Evolutionary conservation across 2,329 filamentous ascomycete species (phyloP), one percentile per base, ranked within the genome.

Genomic region (Colletotrichum simmondsii): DNA sequence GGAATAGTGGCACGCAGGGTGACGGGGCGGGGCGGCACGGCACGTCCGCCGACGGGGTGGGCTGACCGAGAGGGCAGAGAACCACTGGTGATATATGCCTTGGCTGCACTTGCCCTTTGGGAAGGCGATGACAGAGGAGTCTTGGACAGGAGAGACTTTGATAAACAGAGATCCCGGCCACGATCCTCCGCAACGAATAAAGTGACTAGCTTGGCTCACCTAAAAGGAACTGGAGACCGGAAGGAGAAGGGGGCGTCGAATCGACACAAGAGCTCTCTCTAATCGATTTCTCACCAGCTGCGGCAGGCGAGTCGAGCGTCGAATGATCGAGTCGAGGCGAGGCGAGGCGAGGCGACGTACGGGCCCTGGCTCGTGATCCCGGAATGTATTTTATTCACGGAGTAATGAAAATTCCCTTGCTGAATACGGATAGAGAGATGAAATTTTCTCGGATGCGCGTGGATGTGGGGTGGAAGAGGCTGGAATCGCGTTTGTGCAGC

Each of bases 151-250:
- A 59, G 53, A 57, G 54, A 64, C 46, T 52, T 60, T 35, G 66
- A 58, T 35, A 59, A 57, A 54, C 56, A 65, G 53, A 53, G 37
- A 70, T 28, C 53, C 67, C 56, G 37, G 42, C 69, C 65, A 70
- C 66, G 70, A 72, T 69, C 66, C 60, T 72, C 70, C 54, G 56
- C 70, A 72, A 72, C 60, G 66, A 70, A 71, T 64, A 56, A 61
- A 70, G 70, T 72, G 66, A 72, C 66, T 72, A 57, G 60, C 70
- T 72, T 70, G 66, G 70, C 70, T 72, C 70, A 72, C 70, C 70
- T 72, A 53, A 64, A 59, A 46, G 70, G 64, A 42, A 35, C 58
- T 69, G 22, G n/a, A 54, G 59, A 69, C 65, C 24, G 66, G 60
- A 28, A 37, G 65, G 22, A 30, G 26, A 32, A 35, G 28, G 42